Percentiles rank a stretch among this genome's conserved stretches.
Conservation (phyloP, 1,284 basidiomycete species). For the Moesziomyces globuligerus region DNA sequence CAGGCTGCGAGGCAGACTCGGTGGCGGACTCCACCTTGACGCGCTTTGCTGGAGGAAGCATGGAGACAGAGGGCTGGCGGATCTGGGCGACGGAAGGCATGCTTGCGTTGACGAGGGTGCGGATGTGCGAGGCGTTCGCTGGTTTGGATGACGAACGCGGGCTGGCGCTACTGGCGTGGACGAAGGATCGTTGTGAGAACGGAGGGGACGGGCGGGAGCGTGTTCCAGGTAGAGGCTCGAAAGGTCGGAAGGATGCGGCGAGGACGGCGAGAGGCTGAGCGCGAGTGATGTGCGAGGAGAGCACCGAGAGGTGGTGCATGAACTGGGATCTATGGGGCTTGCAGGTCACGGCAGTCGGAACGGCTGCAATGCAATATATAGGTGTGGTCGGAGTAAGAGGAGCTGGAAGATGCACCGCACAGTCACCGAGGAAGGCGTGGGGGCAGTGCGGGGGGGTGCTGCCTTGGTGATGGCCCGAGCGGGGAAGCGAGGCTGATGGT, state of each 20-base stretch:
- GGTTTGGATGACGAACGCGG: background rate
- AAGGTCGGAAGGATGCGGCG: background rate
- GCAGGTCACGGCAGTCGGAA: background rate
- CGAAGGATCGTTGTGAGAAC: background rate
- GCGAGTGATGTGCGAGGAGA: conserved; percentile 22
- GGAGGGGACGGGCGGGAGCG: background rate
- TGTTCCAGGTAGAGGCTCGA: too few relatives aligned
- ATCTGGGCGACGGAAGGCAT: conserved; percentile 51
- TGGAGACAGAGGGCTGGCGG: conserved; percentile 20
- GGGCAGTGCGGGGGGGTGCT: too few relatives aligned
- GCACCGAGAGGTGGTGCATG: conserved; percentile 34
- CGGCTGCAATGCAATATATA: too few relatives aligned
- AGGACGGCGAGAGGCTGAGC: background rate
- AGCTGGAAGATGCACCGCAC: too few relatives aligned
- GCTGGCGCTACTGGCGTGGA: background rate
- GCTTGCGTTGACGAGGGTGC: conserved; percentile 9
- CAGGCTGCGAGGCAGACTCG: too few relatives aligned
- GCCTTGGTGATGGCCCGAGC: conserved; percentile 10
- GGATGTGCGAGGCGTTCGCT: background rate
- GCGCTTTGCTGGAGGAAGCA: conserved; percentile 44
- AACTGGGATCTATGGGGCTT: conserved; percentile 6
- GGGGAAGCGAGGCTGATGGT: background rate
- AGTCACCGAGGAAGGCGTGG: background rate
- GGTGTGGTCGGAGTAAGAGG: conserved; percentile 1
- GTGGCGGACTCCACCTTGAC: conserved; percentile 24